phyloP scores from a whole-genome alignment of 306 rosid species.

The Castanea mollissima region DNA sequence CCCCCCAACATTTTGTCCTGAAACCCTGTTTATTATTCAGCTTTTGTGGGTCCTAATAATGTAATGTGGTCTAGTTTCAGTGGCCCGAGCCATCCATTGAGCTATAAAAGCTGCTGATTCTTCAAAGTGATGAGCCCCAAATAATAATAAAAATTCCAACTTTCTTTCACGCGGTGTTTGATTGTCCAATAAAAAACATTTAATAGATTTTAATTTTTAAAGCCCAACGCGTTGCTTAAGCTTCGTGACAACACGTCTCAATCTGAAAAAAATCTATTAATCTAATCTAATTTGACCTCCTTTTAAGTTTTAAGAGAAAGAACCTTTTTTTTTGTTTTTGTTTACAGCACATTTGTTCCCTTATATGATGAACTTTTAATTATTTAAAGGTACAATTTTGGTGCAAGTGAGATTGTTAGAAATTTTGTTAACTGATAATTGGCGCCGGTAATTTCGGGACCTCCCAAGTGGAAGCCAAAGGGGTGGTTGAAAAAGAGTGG shows the following conservation, averaged over 20 bases:
- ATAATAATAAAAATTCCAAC: background rate
- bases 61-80: no score
- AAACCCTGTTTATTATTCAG: no score
- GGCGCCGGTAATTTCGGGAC: slow-evolving; percentile 58
- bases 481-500: background rate
- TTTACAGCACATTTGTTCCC: no score
- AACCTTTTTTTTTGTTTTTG: no score
- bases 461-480: slow-evolving; percentile 37
- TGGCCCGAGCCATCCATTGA: no score
- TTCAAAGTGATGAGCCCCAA: no score
- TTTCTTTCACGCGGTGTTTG: slow-evolving; percentile 13
- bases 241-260: background rate
- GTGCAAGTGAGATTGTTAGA: background rate
- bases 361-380: no score
- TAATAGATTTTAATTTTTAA: background rate
- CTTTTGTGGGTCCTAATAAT: no score
- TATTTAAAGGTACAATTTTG: background rate
- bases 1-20: no score
- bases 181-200: background rate
- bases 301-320: no score
- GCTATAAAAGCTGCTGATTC: background rate
- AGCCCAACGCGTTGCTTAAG: slow-evolving; percentile 18
- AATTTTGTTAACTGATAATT: slow-evolving; percentile 12
- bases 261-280: no score
- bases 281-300: no score